These are phyloP conservation scores for Ceratocystis cubensis DNA, from an alignment of 2,329 filamentous ascomycete genomes.

Conservation along the genomic window DNA sequence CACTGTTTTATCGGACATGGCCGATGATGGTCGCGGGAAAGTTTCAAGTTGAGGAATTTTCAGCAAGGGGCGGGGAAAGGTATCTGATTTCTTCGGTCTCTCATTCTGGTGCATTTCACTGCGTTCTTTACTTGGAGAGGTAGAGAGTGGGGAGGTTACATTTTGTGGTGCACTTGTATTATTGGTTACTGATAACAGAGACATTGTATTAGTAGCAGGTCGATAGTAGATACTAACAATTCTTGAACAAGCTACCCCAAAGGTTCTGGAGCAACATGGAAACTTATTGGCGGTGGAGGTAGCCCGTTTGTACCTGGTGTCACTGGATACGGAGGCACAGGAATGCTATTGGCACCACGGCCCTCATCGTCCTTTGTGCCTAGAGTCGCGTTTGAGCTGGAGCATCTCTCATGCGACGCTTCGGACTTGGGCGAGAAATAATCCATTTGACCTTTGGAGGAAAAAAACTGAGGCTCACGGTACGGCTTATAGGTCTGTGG, in stretches of 20 bases:
- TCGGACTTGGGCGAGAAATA: conserved; percentile 12
- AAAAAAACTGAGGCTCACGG: conserved; percentile 13
- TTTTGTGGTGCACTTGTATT: background rate
- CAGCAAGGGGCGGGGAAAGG: background rate
- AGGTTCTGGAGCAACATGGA: conserved; percentile 13
- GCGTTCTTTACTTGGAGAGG: conserved; percentile 10
- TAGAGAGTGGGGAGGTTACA: background rate
- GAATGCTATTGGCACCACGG: background rate
- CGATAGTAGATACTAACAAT: background rate
- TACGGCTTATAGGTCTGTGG: conserved; percentile 20
- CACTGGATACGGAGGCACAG: conserved; percentile 19
- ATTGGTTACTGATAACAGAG: conserved; percentile 8
- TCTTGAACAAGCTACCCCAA: background rate
- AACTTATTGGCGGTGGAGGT: conserved; percentile 19
- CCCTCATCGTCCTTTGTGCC: background rate
- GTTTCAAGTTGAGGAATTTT: conserved; percentile 4
- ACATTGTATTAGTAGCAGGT: conserved; percentile 4
- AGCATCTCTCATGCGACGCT: conserved; percentile 7
- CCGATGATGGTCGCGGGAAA: background rate
- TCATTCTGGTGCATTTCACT: conserved; percentile 12
- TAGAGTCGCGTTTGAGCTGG: background rate
- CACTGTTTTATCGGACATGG: conserved; percentile 25
- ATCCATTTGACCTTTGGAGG: conserved; percentile 15
- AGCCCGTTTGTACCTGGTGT: conserved; percentile 17
- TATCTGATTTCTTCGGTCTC: conserved; percentile 1